Evolutionary conservation across 1,284 basidiomycete species (phyloP).

Genomic region (Apiotrichum montevideense): DNA sequence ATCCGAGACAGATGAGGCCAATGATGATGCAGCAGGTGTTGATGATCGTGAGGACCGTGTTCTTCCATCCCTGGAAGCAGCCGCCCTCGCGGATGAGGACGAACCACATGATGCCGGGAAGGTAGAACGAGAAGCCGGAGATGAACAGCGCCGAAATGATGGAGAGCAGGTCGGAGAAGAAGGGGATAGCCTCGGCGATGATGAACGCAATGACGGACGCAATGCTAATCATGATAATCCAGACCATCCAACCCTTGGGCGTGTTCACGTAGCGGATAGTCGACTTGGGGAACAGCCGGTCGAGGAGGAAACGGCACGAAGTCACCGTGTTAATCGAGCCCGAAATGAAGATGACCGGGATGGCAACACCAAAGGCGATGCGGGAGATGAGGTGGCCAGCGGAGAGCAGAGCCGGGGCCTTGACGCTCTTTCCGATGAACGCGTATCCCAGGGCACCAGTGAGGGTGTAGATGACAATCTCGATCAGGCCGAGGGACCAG

Average conservation of each 20-base stretch:
- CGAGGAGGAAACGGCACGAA: slow-evolving; percentile 11
- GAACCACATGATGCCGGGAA: slow-evolving; percentile 19
- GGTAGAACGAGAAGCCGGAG: slow-evolving; percentile 15
- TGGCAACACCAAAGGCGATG: slow-evolving; percentile 13
- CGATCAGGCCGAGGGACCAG: slow-evolving; percentile 27
- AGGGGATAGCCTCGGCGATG: slow-evolving; percentile 28
- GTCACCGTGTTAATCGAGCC: slow-evolving; percentile 14
- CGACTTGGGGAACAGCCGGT: slow-evolving; percentile 7
- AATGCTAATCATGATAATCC: slow-evolving; percentile 45
- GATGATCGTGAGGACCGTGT: slow-evolving; percentile 5
- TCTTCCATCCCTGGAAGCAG: slow-evolving; percentile 11
- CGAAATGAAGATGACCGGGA: slow-evolving; percentile 19
- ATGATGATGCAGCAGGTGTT: slow-evolving; percentile 10
- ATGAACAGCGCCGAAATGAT: slow-evolving; percentile 27
- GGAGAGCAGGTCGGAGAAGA: slow-evolving; percentile 33
- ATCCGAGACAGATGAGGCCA: slow-evolving; percentile 10
- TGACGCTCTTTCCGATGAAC: slow-evolving; percentile 8
- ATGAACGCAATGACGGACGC: slow-evolving; percentile 8
- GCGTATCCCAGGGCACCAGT: slow-evolving; percentile 26
- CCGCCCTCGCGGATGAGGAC: slow-evolving; percentile 12
- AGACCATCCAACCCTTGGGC: slow-evolving; percentile 45
- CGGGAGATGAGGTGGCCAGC: slow-evolving; percentile 10
- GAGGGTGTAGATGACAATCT: slow-evolving; percentile 24
- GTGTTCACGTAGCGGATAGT: slow-evolving; percentile 33
- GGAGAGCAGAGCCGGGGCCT: slow-evolving; percentile 11